A percentile compares a stretch with the other conserved stretches of the same genome.
phyloP scores from a whole-genome alignment of 805 yeast genomes.

The Tetrapisispora taiwanensis region DNA sequence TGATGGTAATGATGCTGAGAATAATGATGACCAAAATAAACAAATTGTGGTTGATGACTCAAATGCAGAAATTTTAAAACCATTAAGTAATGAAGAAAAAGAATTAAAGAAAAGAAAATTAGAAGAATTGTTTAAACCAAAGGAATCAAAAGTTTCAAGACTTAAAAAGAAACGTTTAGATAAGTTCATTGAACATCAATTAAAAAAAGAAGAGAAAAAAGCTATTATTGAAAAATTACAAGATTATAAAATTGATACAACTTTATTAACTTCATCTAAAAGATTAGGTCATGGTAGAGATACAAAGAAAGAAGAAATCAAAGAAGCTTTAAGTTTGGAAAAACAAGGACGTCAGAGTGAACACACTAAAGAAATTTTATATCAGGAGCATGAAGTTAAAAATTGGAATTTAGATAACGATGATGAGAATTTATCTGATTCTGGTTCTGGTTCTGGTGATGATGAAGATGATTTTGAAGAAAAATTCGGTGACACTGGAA shows the following conservation, averaged over 20 bases:
- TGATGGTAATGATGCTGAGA: constrained; percentile 25
- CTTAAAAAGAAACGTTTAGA: constrained; percentile 74
- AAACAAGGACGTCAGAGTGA: constrained; percentile 60
- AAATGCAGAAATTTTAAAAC: constrained; percentile 52
- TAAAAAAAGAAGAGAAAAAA: constrained; percentile 81
- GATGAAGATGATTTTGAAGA: constrained; percentile 21
- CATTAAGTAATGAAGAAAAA: constrained; percentile 55
- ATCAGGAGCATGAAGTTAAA: constrained; percentile 56
- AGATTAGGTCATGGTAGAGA: constrained; percentile 63
- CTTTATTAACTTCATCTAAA: constrained; percentile 61
- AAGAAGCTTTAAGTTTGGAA: constrained; percentile 68
- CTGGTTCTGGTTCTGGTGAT: constrained; percentile 5
- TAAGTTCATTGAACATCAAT: constrained; percentile 84
- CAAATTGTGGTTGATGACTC: constrained; percentile 21
- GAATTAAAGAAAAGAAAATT: constrained; percentile 55
- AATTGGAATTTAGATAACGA: constrained; percentile 44
- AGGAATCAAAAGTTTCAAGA: constrained; percentile 58
- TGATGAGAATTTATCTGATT: constrained; percentile 12
- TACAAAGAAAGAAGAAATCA: constrained; percentile 57
- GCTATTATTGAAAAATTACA: constrained; percentile 62
- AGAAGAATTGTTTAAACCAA: constrained; percentile 47
- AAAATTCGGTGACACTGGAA: constrained; percentile 17
- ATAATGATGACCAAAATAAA: constrained; percentile 5
- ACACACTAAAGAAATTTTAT: constrained; percentile 48
- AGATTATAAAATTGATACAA: constrained; percentile 54